phyloP scores from a whole-genome alignment of 1,284 basidiomycete species.

The Cutaneotrichosporon cutaneum region DNA sequence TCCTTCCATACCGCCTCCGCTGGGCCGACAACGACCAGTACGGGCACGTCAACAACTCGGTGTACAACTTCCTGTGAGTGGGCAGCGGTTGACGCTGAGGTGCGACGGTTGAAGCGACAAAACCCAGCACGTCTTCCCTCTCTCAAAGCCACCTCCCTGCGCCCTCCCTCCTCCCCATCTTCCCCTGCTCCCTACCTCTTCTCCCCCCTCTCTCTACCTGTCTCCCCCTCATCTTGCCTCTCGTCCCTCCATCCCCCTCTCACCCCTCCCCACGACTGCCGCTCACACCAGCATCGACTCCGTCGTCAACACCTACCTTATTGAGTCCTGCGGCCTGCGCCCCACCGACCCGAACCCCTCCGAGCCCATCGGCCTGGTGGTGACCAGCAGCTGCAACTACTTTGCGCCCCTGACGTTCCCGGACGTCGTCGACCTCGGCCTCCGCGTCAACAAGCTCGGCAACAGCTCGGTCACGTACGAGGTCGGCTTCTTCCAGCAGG shows the following conservation, averaged over 20 bases:
- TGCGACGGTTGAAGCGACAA: no score
- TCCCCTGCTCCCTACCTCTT: no score
- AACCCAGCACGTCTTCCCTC: no score
- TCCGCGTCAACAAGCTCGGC: slow-evolving; percentile 24
- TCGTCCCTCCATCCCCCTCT: slow-evolving; percentile 7
- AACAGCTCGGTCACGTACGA: slow-evolving; percentile 24
- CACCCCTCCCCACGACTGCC: neutral
- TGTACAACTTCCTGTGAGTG: slow-evolving; percentile 26
- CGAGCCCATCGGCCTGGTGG: slow-evolving; percentile 26
- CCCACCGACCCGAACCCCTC: slow-evolving; percentile 16
- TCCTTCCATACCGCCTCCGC: slow-evolving; percentile 20
- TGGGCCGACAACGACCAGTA: slow-evolving; percentile 28
- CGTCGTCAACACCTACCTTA: slow-evolving; percentile 24
- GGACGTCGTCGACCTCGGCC: slow-evolving; percentile 23
- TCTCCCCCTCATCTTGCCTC: no score
- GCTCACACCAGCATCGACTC: slow-evolving; percentile 25
- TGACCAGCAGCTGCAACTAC: slow-evolving; percentile 23
- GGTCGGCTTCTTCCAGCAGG: slow-evolving; percentile 19
- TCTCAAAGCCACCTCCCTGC: no score
- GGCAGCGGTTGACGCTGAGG: no score
- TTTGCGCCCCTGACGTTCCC: slow-evolving; percentile 22
- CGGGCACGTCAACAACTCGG: slow-evolving; percentile 25
- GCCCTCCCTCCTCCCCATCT: no score
- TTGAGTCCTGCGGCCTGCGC: slow-evolving; percentile 22
- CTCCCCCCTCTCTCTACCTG: no score